A percentile compares a stretch with the other conserved stretches of the same genome.
phyloP scores from a whole-genome alignment of 805 yeast genomes.

The Saccharomyces cerevisiae region DNA sequence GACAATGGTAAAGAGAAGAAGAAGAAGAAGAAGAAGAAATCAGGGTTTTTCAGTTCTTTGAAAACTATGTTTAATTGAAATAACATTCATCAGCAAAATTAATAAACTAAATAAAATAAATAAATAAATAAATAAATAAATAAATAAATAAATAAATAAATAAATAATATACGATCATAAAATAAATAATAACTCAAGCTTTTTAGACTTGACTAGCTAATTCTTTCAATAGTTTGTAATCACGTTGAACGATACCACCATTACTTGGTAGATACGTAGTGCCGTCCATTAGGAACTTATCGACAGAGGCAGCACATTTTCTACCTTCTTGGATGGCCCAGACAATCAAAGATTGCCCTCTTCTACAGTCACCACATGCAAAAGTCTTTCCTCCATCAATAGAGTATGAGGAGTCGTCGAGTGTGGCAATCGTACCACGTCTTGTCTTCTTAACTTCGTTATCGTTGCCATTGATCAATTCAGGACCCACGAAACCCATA shows the following conservation, averaged over 20 bases:
- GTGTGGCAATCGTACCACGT: constrained; percentile 72
- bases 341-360: constrained; percentile 95
- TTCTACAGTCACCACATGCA: constrained; percentile 97
- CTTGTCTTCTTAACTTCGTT: constrained; percentile 52
- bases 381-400: constrained; percentile 64
- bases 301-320: constrained; percentile 95
- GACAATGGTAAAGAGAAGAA: background rate
- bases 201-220: constrained; percentile 40
- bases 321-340: constrained; percentile 99
- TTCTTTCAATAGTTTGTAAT: constrained; percentile 67
- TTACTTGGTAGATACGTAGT: constrained; percentile 81
- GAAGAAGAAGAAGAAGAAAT: constrained; percentile 4
- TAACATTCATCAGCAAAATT: constrained; percentile 1
- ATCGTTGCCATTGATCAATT: constrained; percentile 57
- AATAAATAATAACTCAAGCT: constrained; percentile 1
- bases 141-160: constrained; percentile 4
- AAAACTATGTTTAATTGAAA: constrained; percentile 3
- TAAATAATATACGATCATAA: background rate
- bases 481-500: constrained; percentile 98
- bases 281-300: constrained; percentile 60
- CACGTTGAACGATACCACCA: constrained; percentile 85
- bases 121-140: constrained; percentile 4
- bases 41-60: constrained; percentile 5
- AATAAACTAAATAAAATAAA: constrained; percentile 2
- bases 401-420: constrained; percentile 51